Evolutionary conservation across 306 rosid species (phyloP), one percentile per base, ranked within the genome.

Genomic region (Quercus glauca): DNA sequence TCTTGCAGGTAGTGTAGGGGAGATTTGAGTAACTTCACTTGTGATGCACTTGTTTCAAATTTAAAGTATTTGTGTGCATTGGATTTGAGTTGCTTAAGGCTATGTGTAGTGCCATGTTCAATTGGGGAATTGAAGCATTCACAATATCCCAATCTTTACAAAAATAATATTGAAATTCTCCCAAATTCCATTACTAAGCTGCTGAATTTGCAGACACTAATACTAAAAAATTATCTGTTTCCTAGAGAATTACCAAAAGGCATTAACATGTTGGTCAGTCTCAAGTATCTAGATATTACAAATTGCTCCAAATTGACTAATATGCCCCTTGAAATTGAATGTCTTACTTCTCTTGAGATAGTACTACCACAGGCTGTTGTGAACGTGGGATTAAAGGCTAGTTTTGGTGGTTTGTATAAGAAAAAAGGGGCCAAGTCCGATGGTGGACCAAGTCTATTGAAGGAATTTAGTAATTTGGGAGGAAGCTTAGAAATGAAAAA

Each of bases 151-250:
- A 5, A 73, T 55, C 41, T 52, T 14, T 25, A 28, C 14, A 15
- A 73, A 1, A 82, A 82, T 63, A 14, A 73, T 5, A 68, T 77
- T 28, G 41, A 33, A 65, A 14, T 31, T 69, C 78, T 82, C 31
- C 81, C 82, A 1, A 35, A 73, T 72, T 82, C 76, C 74, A 82
- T 82, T 5, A 72, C 78, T 20, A 18, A 33, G 70, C 59, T 82
- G 31, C 59, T 63, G 18, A 37, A 21, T 71, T 71, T 77, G 53
- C 58, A 65, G 59, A 64, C 82, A 4, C 17, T 82, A 81, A 77
- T 25, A 61, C 79, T 82, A 8, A 25, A 61, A 4, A 69, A 78
- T 21, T 82, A 75, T 58, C 6, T 2, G 8, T 25, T 17, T 72
- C 55, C 73, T 23, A 77, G 14, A 25, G 17, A 51, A 41, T 82